Evolutionary conservation across 163 green algal genomes (phyloP).

Genomic region (Scenedesmus sp.): DNA sequence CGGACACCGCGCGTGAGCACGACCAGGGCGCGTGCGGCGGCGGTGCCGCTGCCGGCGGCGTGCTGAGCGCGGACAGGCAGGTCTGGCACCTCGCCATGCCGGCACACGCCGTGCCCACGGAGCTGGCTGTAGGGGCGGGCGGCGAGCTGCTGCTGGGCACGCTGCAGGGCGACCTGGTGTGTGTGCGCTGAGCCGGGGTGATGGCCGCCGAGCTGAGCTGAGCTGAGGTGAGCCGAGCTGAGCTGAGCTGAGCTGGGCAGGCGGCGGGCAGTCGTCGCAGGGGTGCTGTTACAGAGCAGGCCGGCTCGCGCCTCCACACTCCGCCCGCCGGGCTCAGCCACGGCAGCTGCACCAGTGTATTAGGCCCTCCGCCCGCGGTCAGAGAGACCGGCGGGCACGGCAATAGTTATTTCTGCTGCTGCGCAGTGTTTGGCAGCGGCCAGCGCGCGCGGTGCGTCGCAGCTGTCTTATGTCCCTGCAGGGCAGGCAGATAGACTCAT

Average conservation of each 20-base stretch:
- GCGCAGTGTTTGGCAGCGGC: no score
- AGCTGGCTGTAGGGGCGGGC: not conserved
- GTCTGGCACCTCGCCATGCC: slow-evolving; percentile 16
- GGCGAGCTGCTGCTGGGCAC: slow-evolving; percentile 20
- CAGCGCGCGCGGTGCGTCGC: no score
- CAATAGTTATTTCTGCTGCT: no score
- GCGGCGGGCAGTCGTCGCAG: no score
- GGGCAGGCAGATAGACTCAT: no score
- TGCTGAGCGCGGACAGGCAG: not conserved
- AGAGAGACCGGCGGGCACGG: no score
- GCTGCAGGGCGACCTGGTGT: slow-evolving; percentile 21
- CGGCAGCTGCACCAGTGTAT: no score
- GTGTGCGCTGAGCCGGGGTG: not conserved
- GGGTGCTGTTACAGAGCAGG: not conserved
- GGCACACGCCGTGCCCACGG: not conserved
- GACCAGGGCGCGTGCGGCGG: not conserved
- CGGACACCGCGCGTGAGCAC: not conserved
- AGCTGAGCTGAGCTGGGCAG: no score
- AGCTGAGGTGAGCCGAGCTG: no score
- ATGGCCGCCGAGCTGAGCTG: no score
- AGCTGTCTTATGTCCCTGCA: no score
- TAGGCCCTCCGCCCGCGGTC: no score
- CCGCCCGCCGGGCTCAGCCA: not conserved
- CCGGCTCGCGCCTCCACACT: not conserved
- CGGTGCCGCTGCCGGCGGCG: not conserved